Evolutionary conservation across 78 protist species (phyloP).

Genomic region (Dictyostelium discoideum): dicty_2.7 NC_007090.3:1834001-1834500

Average conservation of each 20-base stretch:
- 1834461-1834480: too few relatives aligned
- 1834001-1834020: too few relatives aligned
- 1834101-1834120: background rate
- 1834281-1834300: slow-evolving; percentile 22
- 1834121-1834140: slow-evolving; percentile 8
- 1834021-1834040: too few relatives aligned
- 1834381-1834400: slow-evolving; percentile 50
- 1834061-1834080: too few relatives aligned
- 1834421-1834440: background rate
- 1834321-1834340: slow-evolving; percentile 22
- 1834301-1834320: slow-evolving; percentile 43
- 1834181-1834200: slow-evolving; percentile 6
- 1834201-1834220: slow-evolving; percentile 66
- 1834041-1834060: too few relatives aligned
- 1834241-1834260: slow-evolving; percentile 30
- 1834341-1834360: slow-evolving; percentile 51
- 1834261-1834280: slow-evolving; percentile 61
- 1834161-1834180: slow-evolving; percentile 31
- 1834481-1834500: too few relatives aligned
- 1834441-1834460: background rate
- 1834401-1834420: slow-evolving; percentile 15
- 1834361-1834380: slow-evolving; percentile 70
- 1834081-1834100: too few relatives aligned
- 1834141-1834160: background rate
- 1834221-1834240: slow-evolving; percentile 11